Conservation (phyloP, 2,329 filamentous ascomycete genomes). For the Hyphodiscus sp. region DNA sequence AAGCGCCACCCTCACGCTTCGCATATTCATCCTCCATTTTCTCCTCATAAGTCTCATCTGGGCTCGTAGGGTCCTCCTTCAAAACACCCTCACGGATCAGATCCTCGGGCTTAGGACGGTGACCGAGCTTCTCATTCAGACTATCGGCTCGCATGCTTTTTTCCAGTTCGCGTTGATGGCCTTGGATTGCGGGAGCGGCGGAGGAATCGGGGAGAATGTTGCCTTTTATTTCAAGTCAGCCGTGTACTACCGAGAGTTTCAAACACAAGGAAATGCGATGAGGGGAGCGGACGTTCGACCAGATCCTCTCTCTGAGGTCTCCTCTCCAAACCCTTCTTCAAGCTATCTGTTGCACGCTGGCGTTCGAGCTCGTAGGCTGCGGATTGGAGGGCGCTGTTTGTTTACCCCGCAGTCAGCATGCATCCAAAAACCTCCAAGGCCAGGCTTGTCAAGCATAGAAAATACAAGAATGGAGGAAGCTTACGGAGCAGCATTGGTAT, state of each 20-base stretch:
- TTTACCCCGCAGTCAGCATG: slow-evolving; percentile 20
- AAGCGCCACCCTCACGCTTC: slow-evolving; percentile 56
- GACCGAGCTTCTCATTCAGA: slow-evolving; percentile 79
- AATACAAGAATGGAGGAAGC: slow-evolving; percentile 20
- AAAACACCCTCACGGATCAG: slow-evolving; percentile 77
- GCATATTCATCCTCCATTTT: slow-evolving; percentile 59
- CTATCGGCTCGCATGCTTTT: slow-evolving; percentile 83
- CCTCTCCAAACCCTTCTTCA: slow-evolving; percentile 58
- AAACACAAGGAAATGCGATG: not conserved
- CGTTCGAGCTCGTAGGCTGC: slow-evolving; percentile 57
- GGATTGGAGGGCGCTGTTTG: slow-evolving; percentile 52
- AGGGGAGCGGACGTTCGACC: slow-evolving; percentile 59
- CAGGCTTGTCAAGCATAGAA: not conserved
- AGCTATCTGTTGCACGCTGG: slow-evolving; percentile 53
- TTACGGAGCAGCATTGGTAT: slow-evolving; percentile 61
- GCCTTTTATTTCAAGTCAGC: slow-evolving; percentile 39
- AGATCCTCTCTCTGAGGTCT: slow-evolving; percentile 67
- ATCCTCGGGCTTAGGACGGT: slow-evolving; percentile 68
- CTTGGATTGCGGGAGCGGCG: slow-evolving; percentile 72
- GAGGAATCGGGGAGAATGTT: slow-evolving; percentile 80
- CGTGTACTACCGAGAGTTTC: not conserved
- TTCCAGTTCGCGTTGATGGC: slow-evolving; percentile 76
- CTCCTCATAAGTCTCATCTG: slow-evolving; percentile 47
- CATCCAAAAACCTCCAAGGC: not conserved
- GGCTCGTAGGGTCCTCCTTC: slow-evolving; percentile 56